phyloP scores from a whole-genome alignment of 768 basidiomycete genomes.

The Dentipellis fragilis region DNA sequence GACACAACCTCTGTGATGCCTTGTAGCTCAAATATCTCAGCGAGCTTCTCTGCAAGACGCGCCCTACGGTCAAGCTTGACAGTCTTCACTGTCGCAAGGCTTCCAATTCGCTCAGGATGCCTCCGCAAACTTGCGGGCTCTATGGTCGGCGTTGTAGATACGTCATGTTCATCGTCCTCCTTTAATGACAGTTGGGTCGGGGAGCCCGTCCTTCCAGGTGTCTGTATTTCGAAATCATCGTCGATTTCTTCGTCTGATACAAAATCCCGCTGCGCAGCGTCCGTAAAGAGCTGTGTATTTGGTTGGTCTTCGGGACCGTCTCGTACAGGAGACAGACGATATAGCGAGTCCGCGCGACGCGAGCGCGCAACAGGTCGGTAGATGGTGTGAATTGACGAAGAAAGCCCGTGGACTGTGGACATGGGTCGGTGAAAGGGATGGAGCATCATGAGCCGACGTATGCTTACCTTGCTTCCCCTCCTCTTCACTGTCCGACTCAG shows the following conservation, averaged over 20 bases:
- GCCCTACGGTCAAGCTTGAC: slow-evolving; percentile 58
- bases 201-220: slow-evolving; percentile 2
- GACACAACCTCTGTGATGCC: slow-evolving; percentile 79
- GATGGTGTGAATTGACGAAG: slow-evolving; percentile 85
- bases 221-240: slow-evolving; percentile 14
- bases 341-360: slow-evolving; percentile 28
- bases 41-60: slow-evolving; percentile 78
- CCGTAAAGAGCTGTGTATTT: background rate
- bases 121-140: slow-evolving; percentile 5
- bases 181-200: background rate
- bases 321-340: slow-evolving; percentile 7
- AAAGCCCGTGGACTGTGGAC: slow-evolving; percentile 35
- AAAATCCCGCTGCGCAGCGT: slow-evolving; percentile 1
- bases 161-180: background rate
- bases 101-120: slow-evolving; percentile 21
- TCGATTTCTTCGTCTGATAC: slow-evolving; percentile 13
- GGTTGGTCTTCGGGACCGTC: slow-evolving; percentile 9
- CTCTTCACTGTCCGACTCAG: slow-evolving; percentile 57
- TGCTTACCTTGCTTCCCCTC: slow-evolving; percentile 32
- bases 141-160: slow-evolving; percentile 2
- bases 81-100: slow-evolving; percentile 61
- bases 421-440: background rate
- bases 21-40: slow-evolving; percentile 77
- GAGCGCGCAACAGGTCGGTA: slow-evolving; percentile 72
- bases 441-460: background rate